phyloP scores from a whole-genome alignment of 2,329 filamentous ascomycete genomes.

The Ophiocordyceps camponoti-floridani region DNA sequence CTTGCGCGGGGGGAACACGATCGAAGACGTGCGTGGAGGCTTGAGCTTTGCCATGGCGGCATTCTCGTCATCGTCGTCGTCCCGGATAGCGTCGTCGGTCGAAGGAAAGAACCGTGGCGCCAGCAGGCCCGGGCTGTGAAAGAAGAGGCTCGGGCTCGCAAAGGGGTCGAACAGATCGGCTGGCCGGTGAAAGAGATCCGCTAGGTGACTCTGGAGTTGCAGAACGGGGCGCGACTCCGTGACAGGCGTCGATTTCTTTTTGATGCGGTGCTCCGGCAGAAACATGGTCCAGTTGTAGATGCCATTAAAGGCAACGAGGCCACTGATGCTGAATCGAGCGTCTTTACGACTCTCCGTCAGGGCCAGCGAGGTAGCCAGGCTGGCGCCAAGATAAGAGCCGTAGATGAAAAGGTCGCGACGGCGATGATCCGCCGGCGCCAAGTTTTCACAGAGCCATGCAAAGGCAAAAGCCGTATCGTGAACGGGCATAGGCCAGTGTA shows the following conservation, averaged over 20 bases:
- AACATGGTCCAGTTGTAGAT: conserved; percentile 49
- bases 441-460: conserved; percentile 27
- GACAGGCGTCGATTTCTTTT: conserved; percentile 10
- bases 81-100: conserved; percentile 8
- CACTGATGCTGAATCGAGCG: conserved; percentile 27
- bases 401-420: conserved; percentile 27
- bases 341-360: conserved; percentile 33
- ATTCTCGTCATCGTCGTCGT: neutral
- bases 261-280: conserved; percentile 31
- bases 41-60: conserved; percentile 8
- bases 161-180: conserved; percentile 39
- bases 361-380: conserved; percentile 36
- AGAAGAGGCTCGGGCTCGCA: conserved; percentile 38
- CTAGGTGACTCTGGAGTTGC: conserved; percentile 16
- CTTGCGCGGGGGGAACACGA: conserved; percentile 4
- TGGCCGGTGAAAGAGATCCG: conserved; percentile 28
- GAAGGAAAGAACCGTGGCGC: conserved; percentile 26
- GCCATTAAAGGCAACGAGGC: conserved; percentile 38
- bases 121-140: conserved; percentile 30
- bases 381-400: conserved; percentile 39
- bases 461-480: conserved; percentile 38
- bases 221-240: conserved; percentile 17
- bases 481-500: conserved; percentile 36
- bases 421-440: conserved; percentile 16
- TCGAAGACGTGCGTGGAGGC: conserved; percentile 6